phyloP scores from a whole-genome alignment of 2,329 filamentous ascomycete species.

The Epichloe elymi region DNA sequence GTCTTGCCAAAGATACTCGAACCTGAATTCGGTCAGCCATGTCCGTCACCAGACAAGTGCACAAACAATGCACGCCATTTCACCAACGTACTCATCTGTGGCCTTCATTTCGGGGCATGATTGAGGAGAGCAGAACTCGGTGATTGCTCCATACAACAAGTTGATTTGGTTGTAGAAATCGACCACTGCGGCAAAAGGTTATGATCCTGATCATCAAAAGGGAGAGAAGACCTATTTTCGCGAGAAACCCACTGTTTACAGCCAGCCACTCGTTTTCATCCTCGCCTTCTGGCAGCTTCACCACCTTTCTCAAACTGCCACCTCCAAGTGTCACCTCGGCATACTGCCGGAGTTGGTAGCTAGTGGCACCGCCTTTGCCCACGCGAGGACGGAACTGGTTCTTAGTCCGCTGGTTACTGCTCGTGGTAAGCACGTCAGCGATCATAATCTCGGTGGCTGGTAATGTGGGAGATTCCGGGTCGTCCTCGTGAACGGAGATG shows the following conservation, averaged over 20 bases:
- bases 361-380: conserved; percentile 72
- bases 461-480: conserved; percentile 9
- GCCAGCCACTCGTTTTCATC: conserved; percentile 97
- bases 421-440: conserved; percentile 17
- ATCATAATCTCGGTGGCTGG: conserved; percentile 9
- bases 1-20: conserved; percentile 99
- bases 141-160: conserved; percentile 94
- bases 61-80: background rate
- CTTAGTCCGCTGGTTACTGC: conserved; percentile 63
- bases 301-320: conserved; percentile 87
- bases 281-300: conserved; percentile 92
- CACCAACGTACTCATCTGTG: conserved; percentile 70
- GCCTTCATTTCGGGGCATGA: conserved; percentile 99
- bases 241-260: conserved; percentile 65
- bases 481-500: conserved; percentile 19
- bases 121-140: conserved; percentile 95
- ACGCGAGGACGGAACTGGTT: conserved; percentile 86
- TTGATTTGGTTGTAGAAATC: conserved; percentile 99
- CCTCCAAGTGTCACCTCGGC: conserved; percentile 93
- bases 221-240: background rate
- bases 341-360: conserved; percentile 93
- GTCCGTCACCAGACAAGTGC: background rate
- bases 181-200: conserved; percentile 51
- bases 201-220: background rate
- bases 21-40: conserved; percentile 35